These are phyloP conservation scores for Aspergillus sp. DNA, from an alignment of 2,329 filamentous ascomycete genomes.

Conservation along the genomic window DNA sequence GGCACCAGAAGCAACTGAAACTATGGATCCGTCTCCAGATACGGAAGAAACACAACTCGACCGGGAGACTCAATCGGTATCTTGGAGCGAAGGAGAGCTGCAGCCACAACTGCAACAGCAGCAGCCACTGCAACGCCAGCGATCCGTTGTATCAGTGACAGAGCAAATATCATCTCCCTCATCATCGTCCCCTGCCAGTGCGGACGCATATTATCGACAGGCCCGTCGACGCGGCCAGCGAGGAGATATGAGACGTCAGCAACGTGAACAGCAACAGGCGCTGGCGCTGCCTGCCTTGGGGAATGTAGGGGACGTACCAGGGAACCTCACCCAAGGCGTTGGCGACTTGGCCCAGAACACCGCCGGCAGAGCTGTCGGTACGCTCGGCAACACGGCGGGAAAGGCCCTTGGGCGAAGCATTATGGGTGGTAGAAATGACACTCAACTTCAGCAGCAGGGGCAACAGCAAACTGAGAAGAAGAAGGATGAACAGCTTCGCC, in stretches of 20 bases:
- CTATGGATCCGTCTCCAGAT: background rate
- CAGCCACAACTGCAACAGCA: background rate
- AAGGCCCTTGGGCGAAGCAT: background rate
- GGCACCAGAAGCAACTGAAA: background rate
- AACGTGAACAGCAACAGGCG: background rate
- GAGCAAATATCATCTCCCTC: background rate
- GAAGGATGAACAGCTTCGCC: slow-evolving; percentile 43
- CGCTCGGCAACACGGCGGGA: background rate
- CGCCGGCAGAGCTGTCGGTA: background rate
- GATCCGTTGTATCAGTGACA: background rate
- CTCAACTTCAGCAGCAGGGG: slow-evolving; percentile 2
- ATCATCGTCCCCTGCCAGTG: background rate
- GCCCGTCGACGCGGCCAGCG: background rate
- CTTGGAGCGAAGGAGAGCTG: background rate
- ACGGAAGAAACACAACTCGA: background rate
- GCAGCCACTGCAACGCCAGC: background rate
- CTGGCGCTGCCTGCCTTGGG: background rate
- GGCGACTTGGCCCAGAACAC: background rate
- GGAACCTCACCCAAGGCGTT: background rate
- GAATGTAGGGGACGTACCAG: background rate
- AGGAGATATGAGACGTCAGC: background rate
- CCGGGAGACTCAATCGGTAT: background rate
- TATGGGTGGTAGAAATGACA: background rate
- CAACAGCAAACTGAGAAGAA: background rate
- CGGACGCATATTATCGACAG: background rate